Conservation (phyloP, 192 early-diverging fungal species). For the Podila verticillata region DNA sequence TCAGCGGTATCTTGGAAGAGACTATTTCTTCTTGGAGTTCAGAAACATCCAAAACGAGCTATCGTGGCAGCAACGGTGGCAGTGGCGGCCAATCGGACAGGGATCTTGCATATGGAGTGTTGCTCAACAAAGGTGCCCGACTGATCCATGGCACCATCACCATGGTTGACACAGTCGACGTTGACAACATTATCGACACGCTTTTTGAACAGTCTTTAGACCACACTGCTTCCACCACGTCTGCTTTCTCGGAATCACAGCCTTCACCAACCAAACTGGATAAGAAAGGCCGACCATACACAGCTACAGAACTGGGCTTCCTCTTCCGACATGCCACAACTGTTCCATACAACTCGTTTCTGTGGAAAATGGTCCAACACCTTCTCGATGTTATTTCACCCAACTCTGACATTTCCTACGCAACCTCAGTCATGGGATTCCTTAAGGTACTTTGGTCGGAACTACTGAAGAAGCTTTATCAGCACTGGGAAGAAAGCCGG, state of each 20-base stretch:
- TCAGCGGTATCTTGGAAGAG: constrained; percentile 56
- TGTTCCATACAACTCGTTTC: constrained; percentile 60
- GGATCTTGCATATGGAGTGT: constrained; percentile 12
- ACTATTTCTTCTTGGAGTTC: constrained; percentile 58
- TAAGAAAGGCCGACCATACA: constrained; percentile 16
- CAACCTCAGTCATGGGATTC: constrained; percentile 69
- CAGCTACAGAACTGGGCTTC: constrained; percentile 52
- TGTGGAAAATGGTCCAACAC: constrained; percentile 63
- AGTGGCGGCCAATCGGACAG: constrained; percentile 17
- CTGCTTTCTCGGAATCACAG: not conserved
- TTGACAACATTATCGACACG: constrained; percentile 55
- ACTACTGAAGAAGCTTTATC: constrained; percentile 65
- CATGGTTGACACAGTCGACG: constrained; percentile 56
- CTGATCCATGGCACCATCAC: constrained; percentile 29
- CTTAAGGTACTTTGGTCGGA: constrained; percentile 76
- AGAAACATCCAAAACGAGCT: constrained; percentile 24
- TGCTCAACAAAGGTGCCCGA: constrained; percentile 34
- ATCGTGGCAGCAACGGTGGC: constrained; percentile 25
- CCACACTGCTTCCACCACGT: not conserved
- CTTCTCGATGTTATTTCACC: constrained; percentile 55
- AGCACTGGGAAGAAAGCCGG: constrained; percentile 69
- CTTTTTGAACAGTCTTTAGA: constrained; percentile 43
- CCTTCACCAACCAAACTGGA: not conserved
- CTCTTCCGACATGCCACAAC: constrained; percentile 53
- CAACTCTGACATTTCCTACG: constrained; percentile 49